Conservation (phyloP, 2,329 filamentous ascomycete species). For the Beauveria sp. region DNA sequence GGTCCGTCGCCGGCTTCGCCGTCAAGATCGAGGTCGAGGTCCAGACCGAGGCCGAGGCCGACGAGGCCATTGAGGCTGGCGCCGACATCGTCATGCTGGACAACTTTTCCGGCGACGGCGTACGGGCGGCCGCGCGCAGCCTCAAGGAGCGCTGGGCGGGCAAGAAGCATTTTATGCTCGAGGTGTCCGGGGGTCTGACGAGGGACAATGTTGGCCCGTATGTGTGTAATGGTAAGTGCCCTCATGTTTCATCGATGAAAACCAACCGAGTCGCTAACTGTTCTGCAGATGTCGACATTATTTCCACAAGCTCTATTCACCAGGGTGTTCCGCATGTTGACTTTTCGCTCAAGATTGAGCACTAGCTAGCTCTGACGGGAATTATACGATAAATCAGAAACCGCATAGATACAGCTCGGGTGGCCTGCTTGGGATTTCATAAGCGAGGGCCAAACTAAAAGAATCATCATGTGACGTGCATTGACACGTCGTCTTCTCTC, state of each 20-base stretch:
- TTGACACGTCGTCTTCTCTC: neutral
- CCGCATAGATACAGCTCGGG: neutral
- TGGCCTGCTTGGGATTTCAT: too few species aligned
- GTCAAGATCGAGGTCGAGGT: constrained; percentile 97
- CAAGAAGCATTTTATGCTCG: constrained; percentile 67
- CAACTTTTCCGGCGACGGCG: constrained; percentile 78
- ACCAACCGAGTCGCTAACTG: neutral
- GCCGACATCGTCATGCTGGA: constrained; percentile 97
- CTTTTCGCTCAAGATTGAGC: constrained; percentile 83
- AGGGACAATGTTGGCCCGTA: constrained; percentile 76
- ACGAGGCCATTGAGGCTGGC: constrained; percentile 83
- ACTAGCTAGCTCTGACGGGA: constrained; percentile 17
- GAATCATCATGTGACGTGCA: neutral
- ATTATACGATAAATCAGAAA: constrained; percentile 4
- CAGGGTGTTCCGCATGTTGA: constrained; percentile 92
- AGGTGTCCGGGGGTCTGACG: constrained; percentile 86
- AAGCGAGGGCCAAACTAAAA: too few species aligned
- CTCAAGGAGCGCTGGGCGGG: constrained; percentile 76
- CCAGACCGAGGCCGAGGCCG: constrained; percentile 76
- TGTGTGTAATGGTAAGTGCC: constrained; percentile 58
- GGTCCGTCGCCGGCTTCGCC: constrained; percentile 76
- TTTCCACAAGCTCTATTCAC: constrained; percentile 94
- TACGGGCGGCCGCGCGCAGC: constrained; percentile 64
- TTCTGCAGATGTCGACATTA: constrained; percentile 73
- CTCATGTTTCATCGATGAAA: neutral